Percentiles rank a stretch among this genome's conserved stretches.
phyloP scores from a whole-genome alignment of 2,329 filamentous ascomycete genomes.

The Xylaria digitata region DNA sequence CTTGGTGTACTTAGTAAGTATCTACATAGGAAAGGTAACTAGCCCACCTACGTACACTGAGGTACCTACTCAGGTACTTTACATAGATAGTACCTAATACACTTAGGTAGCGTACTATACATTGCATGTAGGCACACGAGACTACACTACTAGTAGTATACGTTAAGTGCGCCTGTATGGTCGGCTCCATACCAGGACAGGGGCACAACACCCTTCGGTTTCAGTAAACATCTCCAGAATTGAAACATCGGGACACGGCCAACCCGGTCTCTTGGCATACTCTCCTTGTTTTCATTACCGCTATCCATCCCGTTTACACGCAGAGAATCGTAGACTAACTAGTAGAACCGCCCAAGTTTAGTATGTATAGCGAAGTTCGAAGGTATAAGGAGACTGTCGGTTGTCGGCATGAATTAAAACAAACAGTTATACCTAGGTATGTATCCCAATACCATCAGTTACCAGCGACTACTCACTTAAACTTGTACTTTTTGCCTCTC shows the following conservation, averaged over 20 bases:
- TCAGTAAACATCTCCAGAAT: constrained; percentile 26
- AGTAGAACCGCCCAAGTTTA: not conserved
- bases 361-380: not conserved
- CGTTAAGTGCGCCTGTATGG: too few relatives aligned
- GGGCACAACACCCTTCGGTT: constrained; percentile 14
- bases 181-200: not conserved
- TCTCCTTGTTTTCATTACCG: constrained; percentile 24
- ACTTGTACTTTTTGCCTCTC: not conserved
- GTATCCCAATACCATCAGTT: not conserved
- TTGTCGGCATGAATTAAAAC: constrained; percentile 17
- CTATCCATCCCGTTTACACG: not conserved
- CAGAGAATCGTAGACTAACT: not conserved
- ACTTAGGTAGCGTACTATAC: too few relatives aligned
- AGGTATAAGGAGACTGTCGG: not conserved
- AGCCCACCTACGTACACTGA: not conserved
- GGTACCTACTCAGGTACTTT: not conserved
- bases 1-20: too few relatives aligned
- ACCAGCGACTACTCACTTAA: not conserved
- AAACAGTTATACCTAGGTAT: too few relatives aligned
- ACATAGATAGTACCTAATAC: not conserved
- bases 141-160: too few relatives aligned
- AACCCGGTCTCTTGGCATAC: constrained; percentile 30
- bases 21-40: too few relatives aligned
- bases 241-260: constrained; percentile 34
- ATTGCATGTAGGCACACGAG: too few relatives aligned